Percentiles rank a stretch among this genome's conserved stretches.
Conservation (phyloP, 192 early-diverging fungal species). For the Coemansia sp. region DNA sequence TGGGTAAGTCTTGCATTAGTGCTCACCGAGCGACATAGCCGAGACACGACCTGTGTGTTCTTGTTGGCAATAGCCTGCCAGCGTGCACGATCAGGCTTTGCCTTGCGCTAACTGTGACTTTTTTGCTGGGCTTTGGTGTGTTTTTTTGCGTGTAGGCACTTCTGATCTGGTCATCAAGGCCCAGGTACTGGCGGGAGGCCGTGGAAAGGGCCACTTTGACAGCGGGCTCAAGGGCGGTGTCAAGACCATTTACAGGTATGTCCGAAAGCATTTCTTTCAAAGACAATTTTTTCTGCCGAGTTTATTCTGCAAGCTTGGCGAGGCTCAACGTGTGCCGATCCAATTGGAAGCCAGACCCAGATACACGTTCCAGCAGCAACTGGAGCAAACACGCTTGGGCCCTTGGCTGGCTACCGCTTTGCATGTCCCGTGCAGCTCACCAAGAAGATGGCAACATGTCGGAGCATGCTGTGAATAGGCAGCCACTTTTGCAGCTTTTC, state of each 20-base stretch:
- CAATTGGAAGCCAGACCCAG: not conserved
- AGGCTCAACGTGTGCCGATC: not conserved
- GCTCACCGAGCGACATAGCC: too few relatives aligned
- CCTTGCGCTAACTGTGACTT: not conserved
- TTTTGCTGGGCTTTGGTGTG: not conserved
- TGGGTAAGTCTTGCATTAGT: too few relatives aligned
- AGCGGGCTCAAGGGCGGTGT: constrained; percentile 96
- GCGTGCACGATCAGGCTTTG: not conserved
- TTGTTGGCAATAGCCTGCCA: too few relatives aligned
- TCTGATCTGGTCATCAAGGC: constrained; percentile 75
- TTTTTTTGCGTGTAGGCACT: constrained; percentile 38
- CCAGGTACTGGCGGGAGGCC: constrained; percentile 96
- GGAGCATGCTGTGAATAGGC: too few relatives aligned
- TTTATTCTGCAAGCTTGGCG: not conserved
- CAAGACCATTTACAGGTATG: constrained; percentile 84
- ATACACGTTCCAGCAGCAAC: constrained; percentile 1
- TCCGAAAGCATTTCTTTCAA: not conserved
- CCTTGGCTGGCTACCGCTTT: too few relatives aligned
- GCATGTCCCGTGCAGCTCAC: too few relatives aligned
- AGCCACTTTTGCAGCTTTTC: too few relatives aligned
- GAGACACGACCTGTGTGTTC: too few relatives aligned
- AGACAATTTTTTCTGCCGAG: not conserved
- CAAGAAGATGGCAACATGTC: too few relatives aligned
- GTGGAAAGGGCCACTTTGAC: constrained; percentile 96
- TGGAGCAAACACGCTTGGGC: not conserved